Percentiles rank a stretch among this genome's conserved stretches.
These are phyloP conservation scores for Hyaloscypha hepaticicola DNA, from an alignment of 495 filamentous ascomycete genomes.

Conservation along the genomic window DNA sequence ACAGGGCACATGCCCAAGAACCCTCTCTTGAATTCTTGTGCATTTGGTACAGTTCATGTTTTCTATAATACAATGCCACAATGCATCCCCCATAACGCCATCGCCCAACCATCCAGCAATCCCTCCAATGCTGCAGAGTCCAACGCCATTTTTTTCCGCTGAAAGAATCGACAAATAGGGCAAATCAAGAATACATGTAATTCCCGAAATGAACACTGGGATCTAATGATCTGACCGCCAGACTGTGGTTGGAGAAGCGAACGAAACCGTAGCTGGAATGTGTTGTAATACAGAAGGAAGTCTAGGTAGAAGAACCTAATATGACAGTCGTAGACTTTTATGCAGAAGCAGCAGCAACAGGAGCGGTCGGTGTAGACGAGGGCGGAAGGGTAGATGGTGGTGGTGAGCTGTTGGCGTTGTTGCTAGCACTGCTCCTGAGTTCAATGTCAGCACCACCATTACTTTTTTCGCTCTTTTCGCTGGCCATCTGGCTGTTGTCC, in stretches of 20 bases:
- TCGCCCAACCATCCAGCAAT: not conserved
- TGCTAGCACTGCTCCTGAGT: constrained; percentile 14
- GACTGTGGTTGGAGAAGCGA: not conserved
- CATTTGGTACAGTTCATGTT: not conserved
- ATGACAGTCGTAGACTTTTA: constrained; percentile 5
- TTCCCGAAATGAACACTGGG: not conserved
- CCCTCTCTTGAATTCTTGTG: not conserved
- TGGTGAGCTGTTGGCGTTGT: constrained; percentile 15
- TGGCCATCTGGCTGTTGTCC: constrained; percentile 64
- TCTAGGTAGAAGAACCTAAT: not conserved
- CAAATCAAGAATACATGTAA: constrained; percentile 2
- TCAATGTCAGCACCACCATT: constrained; percentile 24
- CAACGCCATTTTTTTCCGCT: constrained; percentile 18
- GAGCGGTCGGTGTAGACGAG: constrained; percentile 43
- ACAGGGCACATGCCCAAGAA: not conserved
- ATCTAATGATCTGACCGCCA: not conserved
- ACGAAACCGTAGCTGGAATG: not conserved
- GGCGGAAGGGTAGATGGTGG: constrained; percentile 39
- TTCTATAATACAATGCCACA: constrained; percentile 16
- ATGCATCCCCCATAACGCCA: constrained; percentile 10
- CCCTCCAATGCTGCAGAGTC: constrained; percentile 2
- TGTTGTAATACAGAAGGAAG: not conserved
- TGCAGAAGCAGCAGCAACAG: constrained; percentile 41
- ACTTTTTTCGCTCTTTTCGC: constrained; percentile 48
- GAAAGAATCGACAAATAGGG: not conserved